These are phyloP conservation scores for Phytophthora meadii DNA, from an alignment of 352 stramenopile species.

Conservation along the genomic window DNA sequence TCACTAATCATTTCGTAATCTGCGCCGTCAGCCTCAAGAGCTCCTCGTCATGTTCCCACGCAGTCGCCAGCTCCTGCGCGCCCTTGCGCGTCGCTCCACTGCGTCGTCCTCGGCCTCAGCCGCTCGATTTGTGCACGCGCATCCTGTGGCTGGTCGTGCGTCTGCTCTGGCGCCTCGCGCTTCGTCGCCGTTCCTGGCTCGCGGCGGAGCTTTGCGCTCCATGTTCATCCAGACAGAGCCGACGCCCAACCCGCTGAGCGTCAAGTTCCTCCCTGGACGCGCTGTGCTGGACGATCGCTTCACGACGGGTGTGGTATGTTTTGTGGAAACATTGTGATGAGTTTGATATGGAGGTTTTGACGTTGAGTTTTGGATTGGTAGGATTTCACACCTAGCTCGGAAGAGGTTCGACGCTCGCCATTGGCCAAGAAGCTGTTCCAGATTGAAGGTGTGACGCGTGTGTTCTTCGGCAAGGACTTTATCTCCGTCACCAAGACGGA, in stretches of 20 bases:
- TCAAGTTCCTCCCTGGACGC: constrained; percentile 98
- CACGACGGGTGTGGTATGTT: constrained; percentile 71
- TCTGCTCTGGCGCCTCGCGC: neutral
- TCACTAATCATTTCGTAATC: constrained; percentile 23
- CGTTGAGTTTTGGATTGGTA: constrained; percentile 22
- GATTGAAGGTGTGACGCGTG: constrained; percentile 95
- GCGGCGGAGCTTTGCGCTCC: constrained; percentile 65
- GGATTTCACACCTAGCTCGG: constrained; percentile 86
- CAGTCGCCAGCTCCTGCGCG: constrained; percentile 36
- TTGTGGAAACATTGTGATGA: neutral
- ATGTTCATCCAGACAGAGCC: constrained; percentile 99
- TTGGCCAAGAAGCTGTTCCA: constrained; percentile 97
- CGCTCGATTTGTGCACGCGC: constrained; percentile 24
- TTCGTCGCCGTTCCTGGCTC: constrained; percentile 37
- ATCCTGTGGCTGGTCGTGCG: constrained; percentile 1
- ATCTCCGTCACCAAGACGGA: constrained; percentile 98
- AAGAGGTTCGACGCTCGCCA: constrained; percentile 92
- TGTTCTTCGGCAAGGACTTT: constrained; percentile 99
- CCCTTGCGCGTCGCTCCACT: constrained; percentile 31
- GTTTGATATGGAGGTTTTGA: neutral
- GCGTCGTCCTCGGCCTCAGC: constrained; percentile 5
- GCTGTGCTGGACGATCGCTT: constrained; percentile 91
- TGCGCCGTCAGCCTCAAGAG: constrained; percentile 12
- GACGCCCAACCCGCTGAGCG: constrained; percentile 97
- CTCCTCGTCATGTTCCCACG: constrained; percentile 33